phyloP scores from a whole-genome alignment of 306 rosid species.

The Lupinus albus region DNA sequence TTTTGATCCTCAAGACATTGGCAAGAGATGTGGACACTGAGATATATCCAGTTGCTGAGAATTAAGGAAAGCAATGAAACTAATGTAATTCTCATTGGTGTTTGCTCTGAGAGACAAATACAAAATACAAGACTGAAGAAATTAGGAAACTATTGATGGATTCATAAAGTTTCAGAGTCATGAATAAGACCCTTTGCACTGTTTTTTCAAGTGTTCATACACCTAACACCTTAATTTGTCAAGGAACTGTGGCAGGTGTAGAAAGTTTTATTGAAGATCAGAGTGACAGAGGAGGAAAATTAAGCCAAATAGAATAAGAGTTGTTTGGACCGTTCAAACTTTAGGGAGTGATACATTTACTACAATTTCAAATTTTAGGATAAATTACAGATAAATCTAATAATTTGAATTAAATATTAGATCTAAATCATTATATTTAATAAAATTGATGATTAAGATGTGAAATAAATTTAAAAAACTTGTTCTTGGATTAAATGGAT shows the following conservation, averaged over 20 bases:
- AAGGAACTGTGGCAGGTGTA: neutral
- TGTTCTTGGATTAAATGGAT: too few relatives aligned
- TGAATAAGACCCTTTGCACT: constrained; percentile 32
- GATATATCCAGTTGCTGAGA: constrained; percentile 22
- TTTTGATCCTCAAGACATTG: constrained; percentile 51
- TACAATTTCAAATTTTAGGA: constrained; percentile 29
- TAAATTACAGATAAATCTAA: neutral
- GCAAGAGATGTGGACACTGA: constrained; percentile 34
- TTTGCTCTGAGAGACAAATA: constrained; percentile 15
- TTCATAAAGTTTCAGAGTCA: constrained; percentile 32
- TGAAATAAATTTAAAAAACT: too few relatives aligned
- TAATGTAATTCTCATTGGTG: constrained; percentile 44
- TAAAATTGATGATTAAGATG: too few relatives aligned
- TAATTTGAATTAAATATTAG: too few relatives aligned
- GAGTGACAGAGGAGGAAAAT: constrained; percentile 19
- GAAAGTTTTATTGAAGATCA: neutral
- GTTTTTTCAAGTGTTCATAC: constrained; percentile 14
- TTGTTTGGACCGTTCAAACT: constrained; percentile 34
- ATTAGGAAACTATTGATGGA: constrained; percentile 5
- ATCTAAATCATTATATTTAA: too few relatives aligned
- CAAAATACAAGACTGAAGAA: constrained; percentile 19
- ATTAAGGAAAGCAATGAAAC: constrained; percentile 41
- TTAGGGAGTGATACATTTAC: too few relatives aligned
- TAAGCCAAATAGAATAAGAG: neutral
- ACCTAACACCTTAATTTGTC: neutral